Percentiles rank a stretch among this genome's conserved stretches.
phyloP scores from a whole-genome alignment of 768 basidiomycete genomes.

The Suillus luteus region DNA sequence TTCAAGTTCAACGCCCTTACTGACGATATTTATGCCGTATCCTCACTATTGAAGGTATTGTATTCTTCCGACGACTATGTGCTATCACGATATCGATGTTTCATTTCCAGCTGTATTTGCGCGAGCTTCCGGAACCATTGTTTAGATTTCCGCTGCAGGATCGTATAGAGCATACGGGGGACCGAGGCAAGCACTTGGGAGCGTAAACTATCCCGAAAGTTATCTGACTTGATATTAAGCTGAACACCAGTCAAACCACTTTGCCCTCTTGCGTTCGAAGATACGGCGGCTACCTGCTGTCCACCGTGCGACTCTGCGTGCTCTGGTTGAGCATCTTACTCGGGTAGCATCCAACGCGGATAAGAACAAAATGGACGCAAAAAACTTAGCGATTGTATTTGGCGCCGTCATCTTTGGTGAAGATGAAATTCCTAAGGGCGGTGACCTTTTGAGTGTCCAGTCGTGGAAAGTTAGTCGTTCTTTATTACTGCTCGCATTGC shows the following conservation, averaged over 20 bases:
- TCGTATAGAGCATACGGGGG: slow-evolving; percentile 78
- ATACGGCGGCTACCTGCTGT: slow-evolving; percentile 81
- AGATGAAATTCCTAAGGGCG: slow-evolving; percentile 81
- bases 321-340: slow-evolving; percentile 80
- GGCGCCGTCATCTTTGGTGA: slow-evolving; percentile 89
- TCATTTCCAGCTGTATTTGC: slow-evolving; percentile 63
- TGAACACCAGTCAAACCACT: slow-evolving; percentile 69
- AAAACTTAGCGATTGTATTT: slow-evolving; percentile 91
- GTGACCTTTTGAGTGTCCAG: slow-evolving; percentile 77
- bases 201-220: not conserved
- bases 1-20: slow-evolving; percentile 71
- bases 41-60: slow-evolving; percentile 80
- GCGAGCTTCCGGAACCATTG: slow-evolving; percentile 87
- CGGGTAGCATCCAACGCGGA: slow-evolving; percentile 65
- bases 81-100: slow-evolving; percentile 10
- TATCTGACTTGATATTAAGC: slow-evolving; percentile 41
- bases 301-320: slow-evolving; percentile 83
- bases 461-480: slow-evolving; percentile 61
- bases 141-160: slow-evolving; percentile 82
- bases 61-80: not conserved
- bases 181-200: slow-evolving; percentile 52
- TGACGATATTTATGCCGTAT: slow-evolving; percentile 83
- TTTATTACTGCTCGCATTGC: slow-evolving; percentile 35
- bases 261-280: slow-evolving; percentile 81
- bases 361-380: slow-evolving; percentile 92